Evolutionary conservation across 768 basidiomycete species (phyloP).

Genomic region (Dictyophora rubrovolvata): DNA sequence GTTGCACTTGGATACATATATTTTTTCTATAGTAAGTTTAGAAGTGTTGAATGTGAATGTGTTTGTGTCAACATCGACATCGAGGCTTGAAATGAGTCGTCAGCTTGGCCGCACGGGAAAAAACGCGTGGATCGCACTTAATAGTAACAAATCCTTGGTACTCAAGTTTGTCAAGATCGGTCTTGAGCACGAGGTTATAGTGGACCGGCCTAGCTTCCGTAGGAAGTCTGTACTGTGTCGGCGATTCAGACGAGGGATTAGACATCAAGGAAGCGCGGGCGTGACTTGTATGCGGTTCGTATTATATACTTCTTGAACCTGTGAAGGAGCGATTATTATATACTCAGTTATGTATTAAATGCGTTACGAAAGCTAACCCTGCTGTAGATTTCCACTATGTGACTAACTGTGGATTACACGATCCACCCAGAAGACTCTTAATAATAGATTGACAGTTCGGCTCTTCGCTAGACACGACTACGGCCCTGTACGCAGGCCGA

Average conservation of each 20-base stretch:
- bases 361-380: too few relatives aligned
- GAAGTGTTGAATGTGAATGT: conserved; percentile 56
- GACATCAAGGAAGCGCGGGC: background rate
- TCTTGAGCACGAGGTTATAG: conserved; percentile 70
- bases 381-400: too few relatives aligned
- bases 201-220: conserved; percentile 57
- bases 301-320: too few relatives aligned
- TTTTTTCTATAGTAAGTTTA: conserved; percentile 46
- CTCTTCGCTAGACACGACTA: too few relatives aligned
- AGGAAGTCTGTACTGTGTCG: conserved; percentile 41
- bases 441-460: too few relatives aligned
- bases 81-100: conserved; percentile 33
- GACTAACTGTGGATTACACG: too few relatives aligned
- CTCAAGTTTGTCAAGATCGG: conserved; percentile 65
- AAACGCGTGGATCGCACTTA: conserved; percentile 32
- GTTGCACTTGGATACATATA: conserved; percentile 47
- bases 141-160: conserved; percentile 75
- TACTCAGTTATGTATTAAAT: too few relatives aligned
- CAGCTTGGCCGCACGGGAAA: background rate
- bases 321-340: too few relatives aligned
- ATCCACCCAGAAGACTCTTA: too few relatives aligned
- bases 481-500: too few relatives aligned
- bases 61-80: conserved; percentile 52
- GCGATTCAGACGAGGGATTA: background rate
- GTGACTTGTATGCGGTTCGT: too few relatives aligned